Base-by-base conservation (phyloP, 2,329 filamentous ascomycete species). In the Colletotrichum orbiculare region DNA sequence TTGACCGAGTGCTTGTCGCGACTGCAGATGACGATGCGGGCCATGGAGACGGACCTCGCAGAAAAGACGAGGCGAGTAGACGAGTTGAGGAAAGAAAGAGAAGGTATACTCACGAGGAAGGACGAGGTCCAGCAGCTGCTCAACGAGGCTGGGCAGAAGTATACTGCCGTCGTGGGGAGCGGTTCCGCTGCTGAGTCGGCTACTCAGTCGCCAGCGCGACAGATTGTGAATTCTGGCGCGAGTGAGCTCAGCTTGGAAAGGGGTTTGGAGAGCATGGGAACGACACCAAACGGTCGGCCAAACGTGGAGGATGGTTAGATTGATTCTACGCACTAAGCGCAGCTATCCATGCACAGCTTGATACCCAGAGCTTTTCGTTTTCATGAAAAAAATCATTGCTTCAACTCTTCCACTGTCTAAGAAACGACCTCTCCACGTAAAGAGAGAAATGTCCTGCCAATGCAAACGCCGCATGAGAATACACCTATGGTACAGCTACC, bases 71-170 rank as follows among this genome's bases (percentile, higher is more conserved):
- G 81, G 59, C 83, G 86, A 66, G 87, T 96, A 73, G 86, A 89
- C 69, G 87, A 87, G 50, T 78, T 94, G 53, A 84, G 87, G 69
- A 82, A 82, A 64, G 92, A 96, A 74, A 92, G 90, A 72, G 79
- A 82, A 4, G 86, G 91, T 37, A 85, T 97, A 46, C 78, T 85
- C 5, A 82, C 85, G 67, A 84, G 93, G 63, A 92, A 97, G 77
- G 85, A 82, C 6, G 92, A 96, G 75, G 91, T 97, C 0, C 94
- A 97, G 77, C 84, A 85, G 17, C 79, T 96, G 59, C 80, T 98
- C 56, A 90, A 93, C 73, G 90, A 96, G 74, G 92, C 93, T 0
- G 94, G 92, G 0, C 88, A 92, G 66, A 85, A 83, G 67, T 85
- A 86, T 53, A 80, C 83, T 64, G 77, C 82, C 13, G 79, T 76